Evolutionary conservation across 306 rosid species (phyloP).

Genomic region (Carpinus fangiana): DNA sequence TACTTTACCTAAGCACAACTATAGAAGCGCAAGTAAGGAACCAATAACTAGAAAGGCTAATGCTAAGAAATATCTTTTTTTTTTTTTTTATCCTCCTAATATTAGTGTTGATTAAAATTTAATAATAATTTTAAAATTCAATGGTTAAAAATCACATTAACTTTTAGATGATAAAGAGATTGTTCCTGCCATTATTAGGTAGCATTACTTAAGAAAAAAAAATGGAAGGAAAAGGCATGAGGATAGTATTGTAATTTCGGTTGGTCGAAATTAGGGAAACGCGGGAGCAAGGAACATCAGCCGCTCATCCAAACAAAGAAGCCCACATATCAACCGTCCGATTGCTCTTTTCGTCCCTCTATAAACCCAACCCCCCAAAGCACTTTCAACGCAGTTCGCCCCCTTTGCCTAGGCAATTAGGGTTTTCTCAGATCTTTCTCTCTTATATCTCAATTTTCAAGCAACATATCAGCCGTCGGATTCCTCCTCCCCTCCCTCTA

Average conservation of each 20-base stretch:
- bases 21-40: too few relatives aligned
- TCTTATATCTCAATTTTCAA: neutral
- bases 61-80: too few relatives aligned
- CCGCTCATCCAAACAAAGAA: neutral
- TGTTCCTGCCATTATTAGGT: too few relatives aligned
- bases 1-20: too few relatives aligned
- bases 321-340: slow-evolving; percentile 18
- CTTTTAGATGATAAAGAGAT: too few relatives aligned
- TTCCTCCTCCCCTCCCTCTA: slow-evolving; percentile 4
- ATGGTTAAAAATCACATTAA: too few relatives aligned
- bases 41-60: too few relatives aligned
- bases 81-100: too few relatives aligned
- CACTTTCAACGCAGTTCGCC: neutral
- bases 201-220: neutral
- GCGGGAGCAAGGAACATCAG: too few relatives aligned
- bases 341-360: slow-evolving; percentile 19
- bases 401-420: neutral
- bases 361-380: neutral
- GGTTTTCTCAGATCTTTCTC: neutral
- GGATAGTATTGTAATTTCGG: neutral
- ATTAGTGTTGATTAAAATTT: too few relatives aligned
- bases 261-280: neutral
- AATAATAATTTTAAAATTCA: too few relatives aligned
- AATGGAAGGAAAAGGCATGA: neutral
- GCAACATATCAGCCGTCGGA: too few relatives aligned